Conservation (phyloP, 129 eudicot species). For the Flaveria sonorensis region DNA sequence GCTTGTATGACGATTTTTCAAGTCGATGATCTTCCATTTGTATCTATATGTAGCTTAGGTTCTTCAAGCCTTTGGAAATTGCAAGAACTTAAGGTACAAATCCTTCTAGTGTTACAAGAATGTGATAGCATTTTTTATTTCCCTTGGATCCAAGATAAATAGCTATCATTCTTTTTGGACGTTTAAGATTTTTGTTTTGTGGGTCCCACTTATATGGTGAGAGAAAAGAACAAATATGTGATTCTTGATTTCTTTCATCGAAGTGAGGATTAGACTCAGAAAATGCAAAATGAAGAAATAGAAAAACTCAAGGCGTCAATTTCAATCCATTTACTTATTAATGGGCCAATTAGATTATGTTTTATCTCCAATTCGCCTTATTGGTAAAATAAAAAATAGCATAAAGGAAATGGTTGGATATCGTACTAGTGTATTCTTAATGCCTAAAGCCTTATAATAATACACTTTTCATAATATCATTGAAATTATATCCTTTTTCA, state of each 20-base stretch:
- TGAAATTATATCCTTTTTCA: background rate
- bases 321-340: background rate
- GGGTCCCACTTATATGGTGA: conserved; percentile 26
- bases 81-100: conserved; percentile 65
- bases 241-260: background rate
- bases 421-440: background rate
- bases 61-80: conserved; percentile 59
- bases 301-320: background rate
- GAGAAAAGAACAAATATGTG: conserved; percentile 20
- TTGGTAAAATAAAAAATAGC: background rate
- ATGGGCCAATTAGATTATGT: background rate
- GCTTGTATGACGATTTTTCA: conserved; percentile 80
- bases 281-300: background rate
- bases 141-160: conserved; percentile 5
- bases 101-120: conserved; percentile 1
- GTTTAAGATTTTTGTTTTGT: background rate
- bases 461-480: background rate
- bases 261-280: background rate
- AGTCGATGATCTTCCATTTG: conserved; percentile 74
- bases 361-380: background rate
- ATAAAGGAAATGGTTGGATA: background rate
- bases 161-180: background rate
- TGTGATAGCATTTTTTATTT: conserved; percentile 12
- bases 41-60: conserved; percentile 44
- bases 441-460: background rate